Evolutionary conservation across 371 early-diverging fungal genomes (phyloP), one percentile per base, ranked within the genome.

Genomic region (Mucor velutinosus): DNA sequence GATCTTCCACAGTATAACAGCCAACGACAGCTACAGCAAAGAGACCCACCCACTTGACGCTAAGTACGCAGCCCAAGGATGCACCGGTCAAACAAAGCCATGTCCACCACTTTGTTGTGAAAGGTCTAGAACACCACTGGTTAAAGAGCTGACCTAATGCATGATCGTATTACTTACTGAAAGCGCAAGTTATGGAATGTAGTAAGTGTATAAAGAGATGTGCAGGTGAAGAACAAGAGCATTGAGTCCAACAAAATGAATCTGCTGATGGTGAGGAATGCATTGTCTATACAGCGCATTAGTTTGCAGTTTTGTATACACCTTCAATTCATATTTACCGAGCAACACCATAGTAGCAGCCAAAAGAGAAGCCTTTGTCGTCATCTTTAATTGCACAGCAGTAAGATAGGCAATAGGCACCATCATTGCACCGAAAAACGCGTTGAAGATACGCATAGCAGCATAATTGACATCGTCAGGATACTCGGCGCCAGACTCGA

Each of bases 21-120:
- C 99, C 99, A 35, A 99, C 98, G 19, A 97, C 79, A 8, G 97
- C 95, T 5, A 96, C 95, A 17, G 93, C 92, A 78, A 99, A 94
- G 56, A 98, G 82, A 1, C 99, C 99, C 33, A 99, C 99, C 99
- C 99, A 99, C 78, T 99, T 99, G 17, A 99, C 92, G 83, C 99
- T 98, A 70, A 65, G 80, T 7, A 93, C 96, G 59, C 93, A 86
- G 29, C 99, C 99, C 27, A 99, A 76, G 17, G 94, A 92, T 4
- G 93, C 71, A 53, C 99, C 99, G 5, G 98, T 94, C 47, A 91
- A 74, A 4, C 89, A 66, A 32, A 99, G 75, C 94, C 97, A 96
- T 8, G 86, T 64, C 87, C 90, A 96, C 99, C 98, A 98, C 55
- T 89, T 83, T 0, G 72, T 32, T 1, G 94, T 87, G 65, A 97